Percentiles rank a stretch among this genome's conserved stretches.
phyloP scores from a whole-genome alignment of 2,329 filamentous ascomycete species.

The Penicillium sp. region DNA sequence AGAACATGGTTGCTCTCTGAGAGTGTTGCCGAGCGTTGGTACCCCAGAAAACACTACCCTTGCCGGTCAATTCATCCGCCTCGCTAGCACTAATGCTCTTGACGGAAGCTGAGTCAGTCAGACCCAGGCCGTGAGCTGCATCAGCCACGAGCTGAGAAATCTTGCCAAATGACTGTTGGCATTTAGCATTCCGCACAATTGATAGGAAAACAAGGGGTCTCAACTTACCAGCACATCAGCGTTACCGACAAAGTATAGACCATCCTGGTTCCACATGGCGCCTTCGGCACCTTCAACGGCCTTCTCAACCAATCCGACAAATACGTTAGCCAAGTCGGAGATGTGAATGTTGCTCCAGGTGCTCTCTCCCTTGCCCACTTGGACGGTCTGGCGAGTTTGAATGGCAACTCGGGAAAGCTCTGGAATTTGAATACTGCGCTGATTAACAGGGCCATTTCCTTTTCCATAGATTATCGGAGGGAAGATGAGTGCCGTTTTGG shows the following conservation, averaged over 20 bases:
- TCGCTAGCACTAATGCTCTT: constrained; percentile 22
- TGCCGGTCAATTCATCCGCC: constrained; percentile 23
- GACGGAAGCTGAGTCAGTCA: constrained; percentile 20
- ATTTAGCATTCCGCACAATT: background rate
- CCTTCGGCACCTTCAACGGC: constrained; percentile 26
- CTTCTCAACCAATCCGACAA: constrained; percentile 52
- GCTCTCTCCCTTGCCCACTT: constrained; percentile 57
- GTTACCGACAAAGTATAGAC: constrained; percentile 17
- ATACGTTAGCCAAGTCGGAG: constrained; percentile 57
- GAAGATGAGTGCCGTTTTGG: constrained; percentile 62
- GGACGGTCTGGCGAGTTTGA: constrained; percentile 50
- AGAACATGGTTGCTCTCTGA: constrained; percentile 19
- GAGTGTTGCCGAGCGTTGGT: constrained; percentile 29
- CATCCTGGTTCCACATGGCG: constrained; percentile 18
- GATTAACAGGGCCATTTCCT: constrained; percentile 53
- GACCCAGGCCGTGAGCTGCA: constrained; percentile 18
- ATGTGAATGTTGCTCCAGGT: constrained; percentile 63
- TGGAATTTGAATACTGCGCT: constrained; percentile 53
- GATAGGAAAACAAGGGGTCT: background rate
- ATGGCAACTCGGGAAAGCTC: constrained; percentile 46
- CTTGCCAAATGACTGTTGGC: constrained; percentile 23
- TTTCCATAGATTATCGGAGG: constrained; percentile 62
- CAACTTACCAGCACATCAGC: constrained; percentile 24
- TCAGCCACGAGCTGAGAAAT: constrained; percentile 24
- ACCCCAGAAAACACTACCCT: constrained; percentile 29